A percentile compares a stretch with the other conserved stretches of the same genome.
phyloP scores from a whole-genome alignment of 2,329 filamentous ascomycete species.

The Ascochyta rabiei region DNA sequence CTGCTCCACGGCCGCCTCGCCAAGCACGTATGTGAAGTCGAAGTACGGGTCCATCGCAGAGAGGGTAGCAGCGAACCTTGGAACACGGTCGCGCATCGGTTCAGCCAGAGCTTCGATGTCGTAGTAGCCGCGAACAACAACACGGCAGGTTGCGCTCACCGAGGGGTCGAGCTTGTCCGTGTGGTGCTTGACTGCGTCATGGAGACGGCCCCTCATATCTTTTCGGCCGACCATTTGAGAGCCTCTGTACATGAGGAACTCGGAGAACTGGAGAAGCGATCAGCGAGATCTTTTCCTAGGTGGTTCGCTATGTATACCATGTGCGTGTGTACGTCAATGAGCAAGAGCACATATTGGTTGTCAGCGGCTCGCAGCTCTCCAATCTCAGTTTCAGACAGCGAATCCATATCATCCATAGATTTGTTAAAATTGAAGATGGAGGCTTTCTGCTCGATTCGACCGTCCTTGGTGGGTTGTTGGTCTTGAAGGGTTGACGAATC shows the following conservation, averaged over 20 bases:
- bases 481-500: too few relatives aligned
- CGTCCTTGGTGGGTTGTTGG: too few relatives aligned
- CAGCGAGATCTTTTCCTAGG: neutral
- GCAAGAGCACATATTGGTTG: neutral
- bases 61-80: too few relatives aligned
- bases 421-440: too few relatives aligned
- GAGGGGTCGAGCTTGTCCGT: neutral
- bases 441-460: too few relatives aligned
- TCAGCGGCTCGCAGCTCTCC: too few relatives aligned
- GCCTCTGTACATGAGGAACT: neutral
- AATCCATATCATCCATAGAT: too few relatives aligned
- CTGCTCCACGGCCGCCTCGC: neutral
- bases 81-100: too few relatives aligned
- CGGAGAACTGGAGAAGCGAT: neutral
- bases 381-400: too few relatives aligned
- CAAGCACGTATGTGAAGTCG: too few relatives aligned
- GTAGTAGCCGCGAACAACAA: neutral
- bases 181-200: neutral
- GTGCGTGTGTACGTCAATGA: neutral
- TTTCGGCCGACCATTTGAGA: neutral
- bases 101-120: too few relatives aligned
- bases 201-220: neutral
- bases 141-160: neutral
- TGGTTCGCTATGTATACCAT: neutral
- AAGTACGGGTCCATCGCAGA: too few relatives aligned